Evolutionary conservation across 192 early-diverging fungal species (phyloP).

Genomic region (Funneliformis mosseae): DNA sequence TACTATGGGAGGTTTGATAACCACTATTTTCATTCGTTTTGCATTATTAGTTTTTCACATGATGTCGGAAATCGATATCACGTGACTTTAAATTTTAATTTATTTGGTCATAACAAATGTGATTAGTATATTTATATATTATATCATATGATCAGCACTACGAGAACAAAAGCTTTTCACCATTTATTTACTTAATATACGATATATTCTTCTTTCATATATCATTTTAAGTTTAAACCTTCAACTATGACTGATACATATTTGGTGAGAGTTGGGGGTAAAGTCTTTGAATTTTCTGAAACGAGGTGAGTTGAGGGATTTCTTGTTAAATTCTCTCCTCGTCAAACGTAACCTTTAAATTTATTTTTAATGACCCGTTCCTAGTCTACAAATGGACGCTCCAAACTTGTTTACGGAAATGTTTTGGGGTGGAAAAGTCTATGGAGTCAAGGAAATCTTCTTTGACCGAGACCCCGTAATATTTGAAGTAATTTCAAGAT

Average conservation of each 20-base stretch:
- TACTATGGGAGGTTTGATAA: too few relatives aligned
- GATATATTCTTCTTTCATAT: too few relatives aligned
- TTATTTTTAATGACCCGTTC: neutral
- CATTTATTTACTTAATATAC: too few relatives aligned
- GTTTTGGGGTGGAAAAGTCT: neutral
- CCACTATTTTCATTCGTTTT: too few relatives aligned
- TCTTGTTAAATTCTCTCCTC: neutral
- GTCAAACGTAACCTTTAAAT: neutral
- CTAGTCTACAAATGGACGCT: neutral
- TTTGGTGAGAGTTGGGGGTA: neutral
- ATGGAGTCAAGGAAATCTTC: neutral
- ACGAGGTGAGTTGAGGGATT: neutral
- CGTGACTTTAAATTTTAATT: too few relatives aligned
- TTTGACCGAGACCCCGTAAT: constrained; percentile 4
- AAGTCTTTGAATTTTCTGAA: neutral
- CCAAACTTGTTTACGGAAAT: constrained; percentile 9
- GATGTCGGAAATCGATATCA: too few relatives aligned
- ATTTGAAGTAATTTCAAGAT: neutral
- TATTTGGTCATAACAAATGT: too few relatives aligned
- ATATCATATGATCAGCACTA: too few relatives aligned
- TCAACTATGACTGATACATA: neutral
- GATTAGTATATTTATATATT: too few relatives aligned
- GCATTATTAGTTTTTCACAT: too few relatives aligned
- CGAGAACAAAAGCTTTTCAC: too few relatives aligned
- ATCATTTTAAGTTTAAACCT: too few relatives aligned